Evolutionary conservation across 2,329 filamentous ascomycete species (phyloP).

Genomic region (Annulohypoxylon truncatum): DNA sequence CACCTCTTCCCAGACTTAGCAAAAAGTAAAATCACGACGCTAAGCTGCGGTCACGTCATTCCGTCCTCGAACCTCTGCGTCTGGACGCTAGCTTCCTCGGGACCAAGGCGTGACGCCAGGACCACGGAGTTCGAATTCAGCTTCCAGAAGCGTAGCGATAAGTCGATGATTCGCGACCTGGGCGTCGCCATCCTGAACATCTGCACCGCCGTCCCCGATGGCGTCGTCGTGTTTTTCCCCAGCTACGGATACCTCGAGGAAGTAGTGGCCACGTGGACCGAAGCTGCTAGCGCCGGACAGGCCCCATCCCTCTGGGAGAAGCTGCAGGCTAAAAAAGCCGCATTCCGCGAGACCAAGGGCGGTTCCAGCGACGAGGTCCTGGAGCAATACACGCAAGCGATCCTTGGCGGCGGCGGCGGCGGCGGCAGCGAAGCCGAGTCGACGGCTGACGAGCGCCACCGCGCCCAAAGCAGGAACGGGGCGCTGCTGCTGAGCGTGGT

Average conservation of each 20-base stretch:
- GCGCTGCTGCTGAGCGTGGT: constrained; percentile 90
- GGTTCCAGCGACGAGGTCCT: constrained; percentile 76
- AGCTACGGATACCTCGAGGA: constrained; percentile 91
- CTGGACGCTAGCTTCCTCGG: constrained; percentile 70
- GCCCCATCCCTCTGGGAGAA: constrained; percentile 67
- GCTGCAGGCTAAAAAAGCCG: constrained; percentile 67
- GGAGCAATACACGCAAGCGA: constrained; percentile 75
- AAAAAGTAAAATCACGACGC: constrained; percentile 73
- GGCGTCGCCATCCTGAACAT: constrained; percentile 79
- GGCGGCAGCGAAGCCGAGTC: constrained; percentile 47
- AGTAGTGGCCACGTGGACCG: constrained; percentile 73
- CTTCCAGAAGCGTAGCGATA: constrained; percentile 79
- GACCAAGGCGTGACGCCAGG: constrained; percentile 46
- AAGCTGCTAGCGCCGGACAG: constrained; percentile 48
- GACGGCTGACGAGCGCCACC: not conserved
- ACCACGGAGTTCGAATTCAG: constrained; percentile 80
- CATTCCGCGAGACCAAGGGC: constrained; percentile 70
- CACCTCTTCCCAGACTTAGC: constrained; percentile 85
- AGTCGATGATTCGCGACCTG: constrained; percentile 76
- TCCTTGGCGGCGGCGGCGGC: constrained; percentile 63
- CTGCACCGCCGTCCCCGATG: constrained; percentile 82
- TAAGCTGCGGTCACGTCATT: constrained; percentile 96
- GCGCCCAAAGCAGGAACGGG: constrained; percentile 59
- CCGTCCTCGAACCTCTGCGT: constrained; percentile 84
- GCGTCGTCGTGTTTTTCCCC: constrained; percentile 94